Base-by-base conservation (phyloP, 495 filamentous ascomycete genomes). In the Penicillium mononematosum region DNA sequence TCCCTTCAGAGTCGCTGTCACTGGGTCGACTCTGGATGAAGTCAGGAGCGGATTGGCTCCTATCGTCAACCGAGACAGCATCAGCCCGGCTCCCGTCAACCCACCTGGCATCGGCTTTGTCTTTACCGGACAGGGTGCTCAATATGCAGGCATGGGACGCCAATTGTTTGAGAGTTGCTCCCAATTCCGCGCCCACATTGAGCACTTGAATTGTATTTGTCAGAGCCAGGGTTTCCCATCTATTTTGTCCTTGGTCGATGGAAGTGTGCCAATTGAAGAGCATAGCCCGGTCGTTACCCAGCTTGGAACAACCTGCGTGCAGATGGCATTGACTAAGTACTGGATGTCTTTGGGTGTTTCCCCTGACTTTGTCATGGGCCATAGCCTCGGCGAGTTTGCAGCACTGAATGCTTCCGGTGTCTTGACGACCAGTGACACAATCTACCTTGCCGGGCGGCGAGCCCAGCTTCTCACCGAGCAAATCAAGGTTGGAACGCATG, bases 381-480 rank as follows among this genome's bases (percentile, higher is more conserved):
- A 97, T 75, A 95, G 90, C 68, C 63, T 86, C 12, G 92, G 92
- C 55, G 92, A 96, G 69, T 96, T 93, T 73, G 90, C 92, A 45
- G 92, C 92, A 16, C 76, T 96, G 2, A 81, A 92, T 63, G 85
- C 87, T 34, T 85, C 91, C 17, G 92, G 90, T 50, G 85, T 96
- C 14, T 72, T 96, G 10, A 88, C 87, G 9, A 87, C 83, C 31
- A 84, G 82, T 59, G 91, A 96, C 64, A 86, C 88, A 25, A 85
- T 96, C 62, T 90, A 87, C 62, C 79, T 96, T 8, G 88, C 91
- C 49, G 92, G 91, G 22, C 78, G 81, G 38, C 84, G 92, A 46
- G 92, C 92, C 31, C 79, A 85, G 60, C 77, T 96, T n/a, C 78
- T 96, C 4, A 81, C 86, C 16, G 76, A 85, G 31, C 82, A 86